Conservation (phyloP, 2,329 filamentous ascomycete genomes). For the Penicillium sp. region DNA sequence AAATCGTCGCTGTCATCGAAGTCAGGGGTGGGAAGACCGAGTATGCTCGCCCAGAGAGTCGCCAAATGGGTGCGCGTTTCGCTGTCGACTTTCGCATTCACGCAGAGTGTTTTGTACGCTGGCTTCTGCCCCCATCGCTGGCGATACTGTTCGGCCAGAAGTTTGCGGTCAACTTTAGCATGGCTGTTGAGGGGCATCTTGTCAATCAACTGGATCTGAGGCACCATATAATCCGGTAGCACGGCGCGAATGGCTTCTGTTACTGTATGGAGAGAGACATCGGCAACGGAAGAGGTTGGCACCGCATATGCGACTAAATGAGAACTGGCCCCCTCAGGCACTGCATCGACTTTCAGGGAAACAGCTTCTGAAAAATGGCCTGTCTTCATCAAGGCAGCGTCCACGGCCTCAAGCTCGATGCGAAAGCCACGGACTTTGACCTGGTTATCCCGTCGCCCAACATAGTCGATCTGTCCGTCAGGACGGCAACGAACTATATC, state of each 20-base stretch:
- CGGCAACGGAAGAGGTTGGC: neutral
- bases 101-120: too few relatives aligned
- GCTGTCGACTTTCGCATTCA: too few relatives aligned
- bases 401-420: conserved; percentile 81
- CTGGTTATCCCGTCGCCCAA: conserved; percentile 74
- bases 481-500: conserved; percentile 66
- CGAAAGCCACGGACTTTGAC: conserved; percentile 44
- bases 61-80: too few relatives aligned
- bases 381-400: conserved; percentile 9
- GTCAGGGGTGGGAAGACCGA: too few relatives aligned
- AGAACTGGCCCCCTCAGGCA: too few relatives aligned
- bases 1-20: neutral
- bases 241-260: conserved; percentile 22
- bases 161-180: conserved; percentile 57
- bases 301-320: conserved; percentile 20
- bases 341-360: conserved; percentile 6
- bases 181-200: conserved; percentile 69
- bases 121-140: neutral
- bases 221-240: conserved; percentile 56
- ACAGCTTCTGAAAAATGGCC: conserved; percentile 17
- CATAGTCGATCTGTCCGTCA: conserved; percentile 65
- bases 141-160: conserved; percentile 10
- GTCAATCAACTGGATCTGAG: conserved; percentile 61
- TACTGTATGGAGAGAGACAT: too few relatives aligned
- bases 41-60: neutral